These are phyloP conservation scores for Candida pseudoglaebosa DNA, from an alignment of 805 yeast species.

Conservation along the genomic window DNA sequence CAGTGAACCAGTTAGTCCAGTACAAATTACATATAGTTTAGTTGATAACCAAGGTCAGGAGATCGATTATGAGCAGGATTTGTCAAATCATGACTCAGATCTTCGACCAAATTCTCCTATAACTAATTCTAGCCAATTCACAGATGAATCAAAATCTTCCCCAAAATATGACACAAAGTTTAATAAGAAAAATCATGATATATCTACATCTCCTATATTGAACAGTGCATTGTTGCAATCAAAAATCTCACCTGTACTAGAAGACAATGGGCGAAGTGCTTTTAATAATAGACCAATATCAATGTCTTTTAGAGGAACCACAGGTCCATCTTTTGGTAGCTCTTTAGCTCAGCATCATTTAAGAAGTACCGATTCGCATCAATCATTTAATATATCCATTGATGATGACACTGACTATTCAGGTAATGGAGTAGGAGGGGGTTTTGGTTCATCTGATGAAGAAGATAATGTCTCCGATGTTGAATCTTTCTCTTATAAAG, in stretches of 20 bases:
- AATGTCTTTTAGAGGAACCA: constrained; percentile 60
- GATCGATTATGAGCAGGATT: not conserved
- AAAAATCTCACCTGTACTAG: constrained; percentile 6
- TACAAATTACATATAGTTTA: not conserved
- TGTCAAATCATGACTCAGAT: not conserved
- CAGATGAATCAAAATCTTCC: no score
- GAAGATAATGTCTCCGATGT: constrained; percentile 5
- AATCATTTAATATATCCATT: constrained; percentile 37
- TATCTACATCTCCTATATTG: constrained; percentile 16
- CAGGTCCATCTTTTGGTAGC: constrained; percentile 54
- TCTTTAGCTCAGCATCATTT: constrained; percentile 23
- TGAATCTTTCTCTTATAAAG: constrained; percentile 4
- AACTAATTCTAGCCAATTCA: not conserved
- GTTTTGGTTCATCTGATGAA: constrained; percentile 25
- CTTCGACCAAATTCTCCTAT: not conserved
- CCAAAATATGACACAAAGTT: no score
- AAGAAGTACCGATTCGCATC: constrained; percentile 37
- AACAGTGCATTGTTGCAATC: constrained; percentile 13
- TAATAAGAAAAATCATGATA: not conserved
- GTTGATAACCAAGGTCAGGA: not conserved
- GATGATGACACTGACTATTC: constrained; percentile 26
- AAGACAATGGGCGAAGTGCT: constrained; percentile 9
- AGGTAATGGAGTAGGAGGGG: constrained; percentile 34
- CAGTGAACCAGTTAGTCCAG: not conserved
- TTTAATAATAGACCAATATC: constrained; percentile 36